Conservation (phyloP, 345 rosid genomes). For the Clausena lansium region DNA sequence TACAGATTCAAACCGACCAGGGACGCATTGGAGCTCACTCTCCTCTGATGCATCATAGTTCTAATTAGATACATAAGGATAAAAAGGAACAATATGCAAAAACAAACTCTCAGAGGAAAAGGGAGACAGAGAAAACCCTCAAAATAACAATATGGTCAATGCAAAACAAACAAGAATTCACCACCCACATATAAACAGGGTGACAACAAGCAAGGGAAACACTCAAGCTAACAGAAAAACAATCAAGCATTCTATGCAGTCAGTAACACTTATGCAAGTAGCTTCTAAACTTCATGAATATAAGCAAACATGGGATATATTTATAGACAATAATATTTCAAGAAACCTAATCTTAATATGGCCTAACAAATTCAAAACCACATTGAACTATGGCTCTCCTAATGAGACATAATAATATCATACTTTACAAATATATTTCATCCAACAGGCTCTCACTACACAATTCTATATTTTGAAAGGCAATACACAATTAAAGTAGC, state of each 20-base stretch:
- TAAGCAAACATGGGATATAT: not conserved
- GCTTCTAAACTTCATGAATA: not conserved
- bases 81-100: slow-evolving; percentile 2
- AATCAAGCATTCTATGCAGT: not conserved
- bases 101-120: not conserved
- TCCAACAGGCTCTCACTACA: slow-evolving; percentile 21
- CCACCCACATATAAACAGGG: not conserved
- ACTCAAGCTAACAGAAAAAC: not conserved
- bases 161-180: not conserved
- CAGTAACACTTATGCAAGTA: not conserved
- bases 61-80: not conserved
- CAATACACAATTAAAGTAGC: slow-evolving; percentile 5
- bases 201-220: not conserved
- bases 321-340: not conserved
- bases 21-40: slow-evolving; percentile 85
- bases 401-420: not conserved
- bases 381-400: not conserved
- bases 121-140: not conserved
- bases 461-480: not conserved
- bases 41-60: slow-evolving; percentile 58
- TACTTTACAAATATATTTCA: slow-evolving; percentile 13
- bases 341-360: not conserved
- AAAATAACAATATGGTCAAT: not conserved
- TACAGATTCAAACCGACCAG: slow-evolving; percentile 83
- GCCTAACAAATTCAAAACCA: not conserved